phyloP scores from a whole-genome alignment of 2,329 filamentous ascomycete species.

The Triangularia verruculosa region DNA sequence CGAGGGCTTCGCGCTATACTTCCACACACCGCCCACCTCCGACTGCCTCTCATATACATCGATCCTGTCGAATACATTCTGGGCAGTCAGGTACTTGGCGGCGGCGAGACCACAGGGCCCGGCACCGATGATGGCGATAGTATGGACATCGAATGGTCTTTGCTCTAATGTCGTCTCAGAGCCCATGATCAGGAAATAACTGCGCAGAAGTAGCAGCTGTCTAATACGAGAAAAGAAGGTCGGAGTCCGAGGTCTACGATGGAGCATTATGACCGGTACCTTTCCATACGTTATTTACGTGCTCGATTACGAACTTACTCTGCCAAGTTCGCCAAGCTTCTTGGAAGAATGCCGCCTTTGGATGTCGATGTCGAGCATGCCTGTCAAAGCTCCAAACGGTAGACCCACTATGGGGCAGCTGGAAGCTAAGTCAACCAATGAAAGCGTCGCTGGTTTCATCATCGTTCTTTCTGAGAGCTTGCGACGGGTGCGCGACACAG shows the following conservation, averaged over 20 bases:
- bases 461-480: conserved; percentile 15
- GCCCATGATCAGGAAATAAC: conserved; percentile 21
- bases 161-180: background rate
- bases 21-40: conserved; percentile 80
- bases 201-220: background rate
- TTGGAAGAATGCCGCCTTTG: conserved; percentile 12
- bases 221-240: background rate
- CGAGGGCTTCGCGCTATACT: conserved; percentile 59
- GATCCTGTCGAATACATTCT: conserved; percentile 63
- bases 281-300: background rate
- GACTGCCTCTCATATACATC: conserved; percentile 79
- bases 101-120: conserved; percentile 76
- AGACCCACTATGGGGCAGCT: background rate
- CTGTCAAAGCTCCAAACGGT: background rate
- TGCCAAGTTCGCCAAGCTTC: background rate
- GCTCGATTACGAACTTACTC: background rate
- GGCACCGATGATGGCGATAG: conserved; percentile 76
- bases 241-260: background rate
- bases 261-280: background rate
- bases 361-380: background rate
- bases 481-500: background rate
- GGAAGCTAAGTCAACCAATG: background rate
- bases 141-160: conserved; percentile 50
- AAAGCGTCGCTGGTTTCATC: conserved; percentile 12
- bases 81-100: conserved; percentile 76